These are phyloP conservation scores for Austroboletus rostrupii DNA, from an alignment of 1,284 basidiomycete species.

Conservation along the genomic window DNA sequence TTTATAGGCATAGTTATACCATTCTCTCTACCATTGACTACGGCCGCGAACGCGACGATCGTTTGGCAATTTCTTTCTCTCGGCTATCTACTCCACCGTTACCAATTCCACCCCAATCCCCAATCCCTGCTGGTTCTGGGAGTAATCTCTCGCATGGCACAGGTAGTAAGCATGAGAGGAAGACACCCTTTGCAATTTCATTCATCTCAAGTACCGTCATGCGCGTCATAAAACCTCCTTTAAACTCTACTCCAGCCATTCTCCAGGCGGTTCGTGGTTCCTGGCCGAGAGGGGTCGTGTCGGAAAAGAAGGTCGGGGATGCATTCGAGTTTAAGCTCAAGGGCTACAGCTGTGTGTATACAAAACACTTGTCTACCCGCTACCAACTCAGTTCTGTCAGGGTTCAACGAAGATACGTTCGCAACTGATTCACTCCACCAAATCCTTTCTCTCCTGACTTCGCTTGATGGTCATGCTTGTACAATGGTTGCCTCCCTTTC, in stretches of 20 bases:
- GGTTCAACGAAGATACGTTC: constrained; percentile 76
- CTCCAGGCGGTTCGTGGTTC: constrained; percentile 71
- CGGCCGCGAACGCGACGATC: constrained; percentile 70
- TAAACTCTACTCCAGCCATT: constrained; percentile 72
- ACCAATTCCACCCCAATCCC: constrained; percentile 31
- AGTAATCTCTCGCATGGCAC: constrained; percentile 37
- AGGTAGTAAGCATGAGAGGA: constrained; percentile 30
- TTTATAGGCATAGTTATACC: constrained; percentile 59
- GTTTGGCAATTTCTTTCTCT: constrained; percentile 65
- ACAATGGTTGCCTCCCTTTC: constrained; percentile 65
- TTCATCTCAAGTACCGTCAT: constrained; percentile 64
- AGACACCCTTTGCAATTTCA: constrained; percentile 66
- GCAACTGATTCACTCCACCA: constrained; percentile 73
- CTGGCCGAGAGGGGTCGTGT: constrained; percentile 74
- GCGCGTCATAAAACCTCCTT: constrained; percentile 69
- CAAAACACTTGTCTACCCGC: constrained; percentile 8
- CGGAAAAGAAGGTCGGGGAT: constrained; percentile 70
- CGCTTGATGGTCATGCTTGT: constrained; percentile 66
- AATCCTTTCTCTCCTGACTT: constrained; percentile 61
- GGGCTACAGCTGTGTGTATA: constrained; percentile 66
- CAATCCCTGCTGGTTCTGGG: constrained; percentile 34
- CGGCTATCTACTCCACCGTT: constrained; percentile 35
- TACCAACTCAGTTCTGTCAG: constrained; percentile 35
- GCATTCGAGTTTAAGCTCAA: constrained; percentile 77
- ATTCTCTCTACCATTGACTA: constrained; percentile 72